phyloP scores from a whole-genome alignment of 768 basidiomycete genomes.

The Neoboletus magnificus region DNA sequence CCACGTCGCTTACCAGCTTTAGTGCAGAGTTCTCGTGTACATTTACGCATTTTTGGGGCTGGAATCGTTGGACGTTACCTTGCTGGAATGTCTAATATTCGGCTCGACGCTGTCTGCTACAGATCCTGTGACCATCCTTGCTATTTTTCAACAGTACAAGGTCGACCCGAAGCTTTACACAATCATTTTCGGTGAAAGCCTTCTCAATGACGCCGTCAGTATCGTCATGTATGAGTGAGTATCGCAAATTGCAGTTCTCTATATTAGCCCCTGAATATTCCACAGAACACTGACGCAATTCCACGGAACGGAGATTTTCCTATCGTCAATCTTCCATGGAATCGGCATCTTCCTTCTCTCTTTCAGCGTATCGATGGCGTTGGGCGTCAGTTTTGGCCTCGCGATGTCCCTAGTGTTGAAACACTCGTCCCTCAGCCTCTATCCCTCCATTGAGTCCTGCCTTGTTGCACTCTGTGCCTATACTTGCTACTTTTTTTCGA shows the following conservation, averaged over 20 bases:
- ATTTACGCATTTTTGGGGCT: slow-evolving; percentile 91
- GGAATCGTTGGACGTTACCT: slow-evolving; percentile 78
- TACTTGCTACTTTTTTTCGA: slow-evolving; percentile 99
- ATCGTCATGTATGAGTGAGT: slow-evolving; percentile 99
- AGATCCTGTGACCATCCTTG: slow-evolving; percentile 95
- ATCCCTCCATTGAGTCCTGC: slow-evolving; percentile 96
- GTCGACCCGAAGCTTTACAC: slow-evolving; percentile 98
- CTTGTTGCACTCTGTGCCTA: slow-evolving; percentile 93
- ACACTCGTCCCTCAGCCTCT: slow-evolving; percentile 82
- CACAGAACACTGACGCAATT: slow-evolving; percentile 86
- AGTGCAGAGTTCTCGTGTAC: slow-evolving; percentile 85
- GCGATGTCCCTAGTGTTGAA: slow-evolving; percentile 90
- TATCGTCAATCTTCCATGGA: slow-evolving; percentile 90
- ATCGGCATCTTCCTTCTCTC: slow-evolving; percentile 97
- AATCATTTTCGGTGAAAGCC: slow-evolving; percentile 95
- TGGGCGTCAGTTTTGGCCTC: slow-evolving; percentile 90
- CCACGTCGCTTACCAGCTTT: slow-evolving; percentile 42
- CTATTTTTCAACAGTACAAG: slow-evolving; percentile 98
- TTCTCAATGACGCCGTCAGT: slow-evolving; percentile 98
- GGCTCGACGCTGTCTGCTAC: slow-evolving; percentile 97
- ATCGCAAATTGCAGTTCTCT: neutral
- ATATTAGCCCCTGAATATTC: neutral
- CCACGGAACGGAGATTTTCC: slow-evolving; percentile 82
- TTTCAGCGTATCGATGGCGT: slow-evolving; percentile 91
- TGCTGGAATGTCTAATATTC: slow-evolving; percentile 93